phyloP scores from a whole-genome alignment of 495 filamentous ascomycete species.

The Baudoinia panamericana region DNA sequence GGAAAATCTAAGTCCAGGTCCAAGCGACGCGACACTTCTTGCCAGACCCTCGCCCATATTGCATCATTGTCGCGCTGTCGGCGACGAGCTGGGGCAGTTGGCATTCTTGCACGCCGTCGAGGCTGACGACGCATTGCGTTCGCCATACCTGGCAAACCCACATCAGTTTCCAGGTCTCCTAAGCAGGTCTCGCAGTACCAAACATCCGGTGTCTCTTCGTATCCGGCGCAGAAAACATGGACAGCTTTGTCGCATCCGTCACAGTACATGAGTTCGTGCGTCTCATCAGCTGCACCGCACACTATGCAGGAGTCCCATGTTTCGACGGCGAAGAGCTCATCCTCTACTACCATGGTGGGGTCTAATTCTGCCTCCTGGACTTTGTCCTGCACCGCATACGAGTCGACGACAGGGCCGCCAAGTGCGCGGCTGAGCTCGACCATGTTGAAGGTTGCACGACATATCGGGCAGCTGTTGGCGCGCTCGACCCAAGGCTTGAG shows the following conservation, averaged over 20 bases:
- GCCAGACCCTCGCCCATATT: constrained; percentile 56
- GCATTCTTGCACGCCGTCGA: background rate
- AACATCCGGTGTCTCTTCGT: constrained; percentile 56
- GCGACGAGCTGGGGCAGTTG: constrained; percentile 2
- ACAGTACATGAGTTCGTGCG: constrained; percentile 57
- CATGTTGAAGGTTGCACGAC: constrained; percentile 75
- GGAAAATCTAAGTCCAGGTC: constrained; percentile 81
- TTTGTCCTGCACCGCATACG: constrained; percentile 75
- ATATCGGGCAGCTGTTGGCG: constrained; percentile 96
- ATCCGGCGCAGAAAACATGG: constrained; percentile 76
- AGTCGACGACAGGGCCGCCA: constrained; percentile 61
- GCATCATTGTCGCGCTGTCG: constrained; percentile 29
- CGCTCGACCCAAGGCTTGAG: constrained; percentile 85
- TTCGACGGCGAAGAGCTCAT: constrained; percentile 48
- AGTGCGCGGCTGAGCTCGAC: constrained; percentile 68
- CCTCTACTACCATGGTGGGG: constrained; percentile 58
- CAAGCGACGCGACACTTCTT: constrained; percentile 49
- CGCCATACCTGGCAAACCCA: constrained; percentile 10
- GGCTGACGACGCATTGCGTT: constrained; percentile 1
- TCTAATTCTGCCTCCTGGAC: constrained; percentile 84
- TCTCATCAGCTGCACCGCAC: constrained; percentile 64
- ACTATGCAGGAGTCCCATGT: constrained; percentile 61
- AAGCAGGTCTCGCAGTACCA: constrained; percentile 82
- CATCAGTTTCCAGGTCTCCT: constrained; percentile 34
- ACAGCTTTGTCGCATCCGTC: constrained; percentile 74